phyloP scores from a whole-genome alignment of 129 eudicot genomes.

The Flaveria trinervia region DNA sequence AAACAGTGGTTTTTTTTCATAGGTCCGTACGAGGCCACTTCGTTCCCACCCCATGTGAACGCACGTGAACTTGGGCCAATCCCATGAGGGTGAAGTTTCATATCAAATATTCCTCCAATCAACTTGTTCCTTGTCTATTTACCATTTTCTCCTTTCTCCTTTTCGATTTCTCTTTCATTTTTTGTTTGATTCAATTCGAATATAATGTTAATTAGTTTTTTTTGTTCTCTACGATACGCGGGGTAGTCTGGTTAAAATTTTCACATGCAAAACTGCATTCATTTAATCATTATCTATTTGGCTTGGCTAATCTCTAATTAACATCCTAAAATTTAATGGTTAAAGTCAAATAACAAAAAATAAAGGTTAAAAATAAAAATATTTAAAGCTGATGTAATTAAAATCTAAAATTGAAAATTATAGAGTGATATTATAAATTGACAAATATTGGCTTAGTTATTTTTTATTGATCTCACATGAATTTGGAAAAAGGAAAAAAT shows the following conservation, averaged over 20 bases:
- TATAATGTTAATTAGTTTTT: not conserved
- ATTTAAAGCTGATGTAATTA: no score
- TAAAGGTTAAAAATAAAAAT: no score
- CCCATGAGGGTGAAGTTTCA: slow-evolving; percentile 18
- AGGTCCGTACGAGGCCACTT: slow-evolving; percentile 57
- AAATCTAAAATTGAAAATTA: no score
- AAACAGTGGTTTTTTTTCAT: slow-evolving; percentile 15
- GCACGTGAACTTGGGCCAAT: slow-evolving; percentile 60
- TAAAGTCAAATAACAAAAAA: no score
- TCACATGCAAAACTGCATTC: no score
- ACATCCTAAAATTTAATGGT: no score
- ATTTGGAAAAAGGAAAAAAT: no score
- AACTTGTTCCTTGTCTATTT: slow-evolving; percentile 29
- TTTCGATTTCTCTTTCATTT: not conserved
- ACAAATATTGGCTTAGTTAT: not conserved
- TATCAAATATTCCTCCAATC: slow-evolving; percentile 20
- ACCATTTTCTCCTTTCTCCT: not conserved
- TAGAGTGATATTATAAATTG: not conserved
- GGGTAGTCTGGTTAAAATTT: no score
- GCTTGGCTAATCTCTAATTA: no score
- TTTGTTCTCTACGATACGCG: no score
- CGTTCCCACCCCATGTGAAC: slow-evolving; percentile 49
- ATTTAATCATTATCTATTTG: no score
- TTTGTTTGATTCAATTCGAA: not conserved
- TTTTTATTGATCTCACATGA: not conserved